Evolutionary conservation across 2,329 filamentous ascomycete species (phyloP).

Genomic region (Penicillium sp.): DNA sequence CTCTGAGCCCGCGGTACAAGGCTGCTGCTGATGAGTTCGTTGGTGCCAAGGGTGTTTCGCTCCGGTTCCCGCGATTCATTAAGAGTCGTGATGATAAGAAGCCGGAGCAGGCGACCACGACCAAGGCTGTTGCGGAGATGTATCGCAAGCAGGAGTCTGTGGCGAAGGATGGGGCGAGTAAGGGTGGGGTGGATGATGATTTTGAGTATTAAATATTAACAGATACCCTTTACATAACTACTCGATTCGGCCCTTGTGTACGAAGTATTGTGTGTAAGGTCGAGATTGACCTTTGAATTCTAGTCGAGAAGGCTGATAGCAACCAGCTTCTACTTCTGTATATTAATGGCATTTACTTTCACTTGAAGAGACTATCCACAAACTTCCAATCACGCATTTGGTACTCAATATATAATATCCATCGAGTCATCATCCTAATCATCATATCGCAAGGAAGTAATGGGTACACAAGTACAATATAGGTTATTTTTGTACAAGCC

Average conservation of each 20-base stretch:
- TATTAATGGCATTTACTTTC: not conserved
- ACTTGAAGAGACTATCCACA: not conserved
- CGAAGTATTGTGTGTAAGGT: not conserved
- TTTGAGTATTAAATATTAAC: slow-evolving; percentile 78
- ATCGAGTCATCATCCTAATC: not conserved
- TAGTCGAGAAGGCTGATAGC: not conserved
- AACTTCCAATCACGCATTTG: not conserved
- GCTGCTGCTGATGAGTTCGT: slow-evolving; percentile 83
- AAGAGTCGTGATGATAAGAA: slow-evolving; percentile 95
- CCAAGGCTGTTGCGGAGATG: slow-evolving; percentile 91
- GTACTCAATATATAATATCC: not conserved
- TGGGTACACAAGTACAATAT: not conserved
- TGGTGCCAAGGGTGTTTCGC: slow-evolving; percentile 79
- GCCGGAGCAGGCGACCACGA: slow-evolving; percentile 83
- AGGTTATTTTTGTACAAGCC: not conserved
- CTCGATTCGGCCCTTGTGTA: not conserved
- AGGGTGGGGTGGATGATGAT: slow-evolving; percentile 92
- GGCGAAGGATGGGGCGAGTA: slow-evolving; percentile 79
- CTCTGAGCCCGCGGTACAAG: slow-evolving; percentile 88
- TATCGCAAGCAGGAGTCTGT: slow-evolving; percentile 94
- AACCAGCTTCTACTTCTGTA: not conserved
- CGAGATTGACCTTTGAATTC: not conserved
- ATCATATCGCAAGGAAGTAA: not conserved
- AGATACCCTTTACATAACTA: not conserved
- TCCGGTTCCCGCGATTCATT: slow-evolving; percentile 93